phyloP scores from a whole-genome alignment of 2,329 filamentous ascomycete genomes.

The Botrytis fragariae region DNA sequence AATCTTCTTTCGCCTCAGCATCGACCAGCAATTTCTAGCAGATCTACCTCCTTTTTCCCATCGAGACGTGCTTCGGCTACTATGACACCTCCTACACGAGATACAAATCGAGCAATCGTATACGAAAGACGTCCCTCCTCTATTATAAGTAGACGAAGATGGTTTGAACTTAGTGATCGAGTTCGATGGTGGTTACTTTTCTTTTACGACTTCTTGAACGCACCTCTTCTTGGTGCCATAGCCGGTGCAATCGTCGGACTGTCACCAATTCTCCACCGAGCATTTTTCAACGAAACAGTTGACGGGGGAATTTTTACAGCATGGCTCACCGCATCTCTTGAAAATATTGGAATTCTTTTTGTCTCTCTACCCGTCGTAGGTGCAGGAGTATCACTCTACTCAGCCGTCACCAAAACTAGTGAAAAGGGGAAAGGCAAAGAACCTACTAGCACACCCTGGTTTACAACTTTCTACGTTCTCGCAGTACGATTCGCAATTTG shows the following conservation, averaged over 20 bases:
- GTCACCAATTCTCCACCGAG: conserved; percentile 54
- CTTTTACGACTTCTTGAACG: conserved; percentile 54
- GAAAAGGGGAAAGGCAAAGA: conserved; percentile 32
- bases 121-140: conserved; percentile 35
- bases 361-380: conserved; percentile 64
- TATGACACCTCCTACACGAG: conserved; percentile 19
- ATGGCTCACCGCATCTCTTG: conserved; percentile 61
- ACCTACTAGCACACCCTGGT: conserved; percentile 47
- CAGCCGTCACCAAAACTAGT: conserved; percentile 49
- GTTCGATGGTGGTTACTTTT: conserved; percentile 41
- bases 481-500: conserved; percentile 60
- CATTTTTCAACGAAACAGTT: conserved; percentile 58
- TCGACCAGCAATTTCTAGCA: conserved; percentile 5
- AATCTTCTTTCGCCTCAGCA: conserved; percentile 46
- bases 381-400: conserved; percentile 63
- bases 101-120: conserved; percentile 3
- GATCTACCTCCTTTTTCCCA: conserved; percentile 36
- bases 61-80: conserved; percentile 26
- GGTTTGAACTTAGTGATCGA: conserved; percentile 35
- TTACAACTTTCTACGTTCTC: conserved; percentile 48
- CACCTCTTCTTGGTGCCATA: conserved; percentile 59
- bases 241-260: conserved; percentile 59
- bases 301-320: conserved; percentile 64
- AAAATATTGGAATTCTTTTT: conserved; percentile 63
- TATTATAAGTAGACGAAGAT: conserved; percentile 30